Evolutionary conservation across 2,329 filamentous ascomycete genomes (phyloP), one percentile per base, ranked within the genome.

Genomic region (Diaporthe ilicicola): DNA sequence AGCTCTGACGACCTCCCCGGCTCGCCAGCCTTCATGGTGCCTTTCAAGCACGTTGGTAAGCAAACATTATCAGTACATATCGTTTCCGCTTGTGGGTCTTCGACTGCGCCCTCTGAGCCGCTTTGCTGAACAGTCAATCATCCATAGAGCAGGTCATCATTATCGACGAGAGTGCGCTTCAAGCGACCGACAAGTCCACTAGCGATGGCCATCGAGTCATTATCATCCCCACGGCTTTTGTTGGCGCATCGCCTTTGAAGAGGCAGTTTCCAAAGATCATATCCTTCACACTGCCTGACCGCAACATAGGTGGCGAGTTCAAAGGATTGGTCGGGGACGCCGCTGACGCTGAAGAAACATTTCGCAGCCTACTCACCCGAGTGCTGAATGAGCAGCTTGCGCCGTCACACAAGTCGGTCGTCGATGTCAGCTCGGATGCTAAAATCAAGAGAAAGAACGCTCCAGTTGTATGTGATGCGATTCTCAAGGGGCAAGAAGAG

Each of bases 141-240:
- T 5, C 3, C 37, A 1, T 10, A 61, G 55, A 61, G 15, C 55
- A 61, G 42, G 19, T n/a, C 17, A 29, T 61, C 15, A 46, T 61
- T 5, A 46, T 46, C 55, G 37, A 61, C 17, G 55, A 61, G 24
- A 37, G 37, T 1, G 7, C 24, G 0, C 1, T 0, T 0, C 3
- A n/a, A 3, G 29, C 15, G 0, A 44, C 37, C 5, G 7, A 0
- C 10, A 0, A 8, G 4, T 22, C 37, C 1, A 15, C 2, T 9
- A 15, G 29, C 6, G 0, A 7, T 2, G 55, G 17, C 1, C 4
- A 46, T 6, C 55, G 55, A 8, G 39, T 6, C 4, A 61, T 61
- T 22, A 61, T 61, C 5, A 4, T 61, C 39, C 55, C 55, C 4
- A 61, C 55, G 2, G 55, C 55, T 2, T 22, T 34, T 32, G 55